These are phyloP conservation scores for Lactuca sativa DNA, from an alignment of 129 eudicot species.

Conservation along the genomic window DNA sequence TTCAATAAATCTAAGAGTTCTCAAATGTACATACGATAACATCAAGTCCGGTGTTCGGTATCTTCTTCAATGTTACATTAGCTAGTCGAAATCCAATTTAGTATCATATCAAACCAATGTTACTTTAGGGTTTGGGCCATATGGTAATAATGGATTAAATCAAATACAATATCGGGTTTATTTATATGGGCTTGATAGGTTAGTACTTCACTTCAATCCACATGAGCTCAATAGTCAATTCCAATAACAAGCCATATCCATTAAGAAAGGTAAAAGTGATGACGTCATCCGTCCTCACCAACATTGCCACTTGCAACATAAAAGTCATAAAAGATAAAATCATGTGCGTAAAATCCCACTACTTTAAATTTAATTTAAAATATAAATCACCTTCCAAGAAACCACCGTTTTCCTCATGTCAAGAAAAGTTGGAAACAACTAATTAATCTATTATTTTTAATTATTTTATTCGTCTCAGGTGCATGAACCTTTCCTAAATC, in stretches of 20 bases:
- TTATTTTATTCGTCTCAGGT: slow-evolving; percentile 12
- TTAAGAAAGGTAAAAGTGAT: slow-evolving; percentile 22
- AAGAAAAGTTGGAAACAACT: slow-evolving; percentile 31
- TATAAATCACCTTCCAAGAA: slow-evolving; percentile 34
- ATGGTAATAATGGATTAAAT: too few relatives aligned
- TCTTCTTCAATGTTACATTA: too few relatives aligned
- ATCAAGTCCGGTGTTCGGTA: too few relatives aligned
- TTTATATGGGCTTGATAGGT: too few relatives aligned
- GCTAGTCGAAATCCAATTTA: too few relatives aligned
- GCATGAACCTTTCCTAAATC: slow-evolving; percentile 38
- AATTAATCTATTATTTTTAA: not conserved
- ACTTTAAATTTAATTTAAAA: not conserved
- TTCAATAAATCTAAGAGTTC: too few relatives aligned
- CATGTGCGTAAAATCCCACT: slow-evolving; percentile 38
- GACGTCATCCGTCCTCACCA: slow-evolving; percentile 38
- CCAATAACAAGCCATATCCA: slow-evolving; percentile 5
- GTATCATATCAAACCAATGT: too few relatives aligned
- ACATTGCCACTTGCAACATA: slow-evolving; percentile 28
- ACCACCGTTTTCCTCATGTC: slow-evolving; percentile 29
- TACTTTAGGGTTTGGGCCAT: too few relatives aligned
- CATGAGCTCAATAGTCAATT: not conserved
- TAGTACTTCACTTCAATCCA: too few relatives aligned
- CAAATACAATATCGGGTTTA: too few relatives aligned
- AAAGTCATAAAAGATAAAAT: not conserved
- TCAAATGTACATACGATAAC: too few relatives aligned